These are phyloP conservation scores for Globisporangium sylvaticum DNA, from an alignment of 352 stramenopile species.

Conservation along the genomic window DNA sequence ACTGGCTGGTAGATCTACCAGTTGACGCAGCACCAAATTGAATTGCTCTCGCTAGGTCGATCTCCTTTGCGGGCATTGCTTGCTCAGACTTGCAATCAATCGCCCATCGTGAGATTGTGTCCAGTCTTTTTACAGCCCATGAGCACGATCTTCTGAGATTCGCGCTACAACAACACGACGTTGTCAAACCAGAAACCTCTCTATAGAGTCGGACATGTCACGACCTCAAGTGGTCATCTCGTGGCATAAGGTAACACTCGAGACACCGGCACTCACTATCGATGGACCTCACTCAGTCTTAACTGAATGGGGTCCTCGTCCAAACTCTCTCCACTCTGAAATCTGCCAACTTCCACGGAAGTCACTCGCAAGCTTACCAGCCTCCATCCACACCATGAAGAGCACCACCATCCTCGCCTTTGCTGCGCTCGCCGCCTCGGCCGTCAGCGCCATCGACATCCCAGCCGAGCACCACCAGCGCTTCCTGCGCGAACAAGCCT, in stretches of 20 bases:
- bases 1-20: not conserved
- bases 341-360: not conserved
- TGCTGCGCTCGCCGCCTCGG: not conserved
- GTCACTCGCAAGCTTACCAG: not conserved
- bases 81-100: too few relatives aligned
- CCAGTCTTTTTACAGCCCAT: not conserved
- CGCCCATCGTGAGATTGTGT: not conserved
- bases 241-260: not conserved
- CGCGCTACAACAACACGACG: not conserved
- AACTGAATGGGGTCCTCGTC: not conserved
- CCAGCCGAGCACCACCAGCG: not conserved
- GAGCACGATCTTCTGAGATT: not conserved
- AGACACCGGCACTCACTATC: not conserved
- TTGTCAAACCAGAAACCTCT: not conserved
- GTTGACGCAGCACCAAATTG: not conserved
- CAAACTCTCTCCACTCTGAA: not conserved
- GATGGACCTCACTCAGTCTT: not conserved
- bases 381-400: not conserved
- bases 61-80: too few relatives aligned
- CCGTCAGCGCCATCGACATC: not conserved
- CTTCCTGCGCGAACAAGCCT: not conserved
- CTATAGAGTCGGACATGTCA: not conserved
- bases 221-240: not conserved
- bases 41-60: too few relatives aligned
- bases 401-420: not conserved